phyloP scores from a whole-genome alignment of 2,329 filamentous ascomycete species.

The Xylariaceae sp. region DNA sequence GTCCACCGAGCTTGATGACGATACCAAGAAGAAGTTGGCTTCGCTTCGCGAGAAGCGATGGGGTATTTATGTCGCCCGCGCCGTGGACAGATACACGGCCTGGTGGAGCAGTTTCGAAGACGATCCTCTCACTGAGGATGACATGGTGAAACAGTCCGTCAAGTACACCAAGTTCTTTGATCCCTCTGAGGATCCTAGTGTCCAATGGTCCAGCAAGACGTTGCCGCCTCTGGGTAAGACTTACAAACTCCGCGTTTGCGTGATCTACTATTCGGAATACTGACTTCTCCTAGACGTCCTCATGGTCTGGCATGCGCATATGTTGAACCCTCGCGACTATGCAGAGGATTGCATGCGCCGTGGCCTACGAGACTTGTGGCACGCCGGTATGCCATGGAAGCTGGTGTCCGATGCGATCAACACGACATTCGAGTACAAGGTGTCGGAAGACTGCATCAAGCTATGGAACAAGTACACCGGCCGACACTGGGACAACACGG shows the following conservation, averaged over 20 bases:
- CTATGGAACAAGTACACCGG: constrained; percentile 46
- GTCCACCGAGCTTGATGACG: constrained; percentile 28
- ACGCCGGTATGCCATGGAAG: constrained; percentile 61
- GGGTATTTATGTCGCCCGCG: constrained; percentile 63
- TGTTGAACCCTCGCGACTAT: constrained; percentile 70
- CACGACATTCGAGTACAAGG: constrained; percentile 51
- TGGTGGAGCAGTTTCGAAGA: constrained; percentile 53
- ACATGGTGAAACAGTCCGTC: constrained; percentile 31
- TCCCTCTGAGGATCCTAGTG: neutral
- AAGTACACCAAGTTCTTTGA: constrained; percentile 25
- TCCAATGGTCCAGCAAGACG: constrained; percentile 34
- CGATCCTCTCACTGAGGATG: constrained; percentile 32
- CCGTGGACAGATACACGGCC: constrained; percentile 60
- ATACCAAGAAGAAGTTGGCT: constrained; percentile 42
- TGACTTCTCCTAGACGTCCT: constrained; percentile 51
- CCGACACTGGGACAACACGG: constrained; percentile 54
- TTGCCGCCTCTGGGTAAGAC: constrained; percentile 56
- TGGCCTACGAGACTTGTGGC: constrained; percentile 53
- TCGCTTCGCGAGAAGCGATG: constrained; percentile 66
- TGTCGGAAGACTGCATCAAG: constrained; percentile 38
- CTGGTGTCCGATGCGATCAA: constrained; percentile 55
- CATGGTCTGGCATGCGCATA: constrained; percentile 75
- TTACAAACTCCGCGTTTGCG: neutral
- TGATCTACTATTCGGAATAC: constrained; percentile 19
- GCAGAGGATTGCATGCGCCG: constrained; percentile 66